A percentile compares a stretch with the other conserved stretches of the same genome.
These are phyloP conservation scores for Amylocarpus encephaloides DNA, from an alignment of 2,329 filamentous ascomycete genomes.

Conservation along the genomic window DNA sequence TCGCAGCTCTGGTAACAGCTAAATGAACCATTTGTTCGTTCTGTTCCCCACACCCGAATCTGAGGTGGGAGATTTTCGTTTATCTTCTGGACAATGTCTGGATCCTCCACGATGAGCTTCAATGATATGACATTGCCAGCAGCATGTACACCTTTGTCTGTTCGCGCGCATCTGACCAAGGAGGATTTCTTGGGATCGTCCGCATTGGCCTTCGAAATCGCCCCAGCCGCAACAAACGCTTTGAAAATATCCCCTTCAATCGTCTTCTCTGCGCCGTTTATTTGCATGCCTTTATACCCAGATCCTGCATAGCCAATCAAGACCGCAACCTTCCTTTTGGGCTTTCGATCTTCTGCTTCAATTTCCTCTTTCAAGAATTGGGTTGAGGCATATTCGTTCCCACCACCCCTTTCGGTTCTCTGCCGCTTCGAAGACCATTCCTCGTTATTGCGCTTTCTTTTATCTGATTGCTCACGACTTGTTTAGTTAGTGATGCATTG, in stretches of 20 bases:
- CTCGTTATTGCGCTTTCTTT: constrained; percentile 44
- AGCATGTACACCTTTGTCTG: constrained; percentile 95
- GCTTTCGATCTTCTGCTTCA: constrained; percentile 74
- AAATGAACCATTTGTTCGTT: constrained; percentile 83
- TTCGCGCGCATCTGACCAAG: constrained; percentile 86
- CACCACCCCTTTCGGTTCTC: constrained; percentile 35
- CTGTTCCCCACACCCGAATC: constrained; percentile 92
- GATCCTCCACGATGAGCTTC: constrained; percentile 92
- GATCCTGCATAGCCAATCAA: constrained; percentile 93
- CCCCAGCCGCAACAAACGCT: constrained; percentile 83
- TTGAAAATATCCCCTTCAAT: constrained; percentile 94
- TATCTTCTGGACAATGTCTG: constrained; percentile 82
- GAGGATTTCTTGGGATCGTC: constrained; percentile 95
- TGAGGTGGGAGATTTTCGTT: constrained; percentile 78
- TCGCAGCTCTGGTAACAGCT: constrained; percentile 94
- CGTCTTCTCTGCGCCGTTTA: constrained; percentile 75
- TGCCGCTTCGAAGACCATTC: constrained; percentile 46
- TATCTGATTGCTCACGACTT: constrained; percentile 46
- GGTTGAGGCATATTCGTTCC: constrained; percentile 28
- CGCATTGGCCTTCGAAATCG: constrained; percentile 94
- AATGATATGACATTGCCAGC: constrained; percentile 92
- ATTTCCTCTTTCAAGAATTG: constrained; percentile 74
- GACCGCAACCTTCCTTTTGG: constrained; percentile 95
- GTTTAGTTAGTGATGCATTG: constrained; percentile 40
- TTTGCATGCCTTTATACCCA: constrained; percentile 96